Conservation (phyloP, 2,329 filamentous ascomycete genomes). For the Fusarium sororula region DNA sequence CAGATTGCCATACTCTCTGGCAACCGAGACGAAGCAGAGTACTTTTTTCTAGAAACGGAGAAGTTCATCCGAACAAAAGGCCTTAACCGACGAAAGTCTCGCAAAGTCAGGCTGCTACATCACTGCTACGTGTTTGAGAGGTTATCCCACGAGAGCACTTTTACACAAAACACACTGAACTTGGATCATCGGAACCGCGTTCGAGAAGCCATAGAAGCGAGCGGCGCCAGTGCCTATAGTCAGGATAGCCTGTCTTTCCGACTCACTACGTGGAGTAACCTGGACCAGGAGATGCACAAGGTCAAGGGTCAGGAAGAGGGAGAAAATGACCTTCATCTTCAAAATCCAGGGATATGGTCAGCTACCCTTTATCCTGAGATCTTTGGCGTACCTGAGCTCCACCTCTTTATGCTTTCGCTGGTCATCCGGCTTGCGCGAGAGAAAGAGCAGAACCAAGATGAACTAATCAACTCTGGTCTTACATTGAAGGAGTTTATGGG, state of each 20-base stretch:
- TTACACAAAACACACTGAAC: conserved; percentile 2
- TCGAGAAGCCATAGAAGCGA: conserved; percentile 24
- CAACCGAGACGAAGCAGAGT: conserved; percentile 19
- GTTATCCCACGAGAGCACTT: conserved; percentile 14
- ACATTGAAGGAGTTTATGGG: conserved; percentile 15
- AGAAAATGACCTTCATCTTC: conserved; percentile 29
- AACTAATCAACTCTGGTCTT: background rate
- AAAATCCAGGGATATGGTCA: conserved; percentile 26
- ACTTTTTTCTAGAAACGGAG: conserved; percentile 30
- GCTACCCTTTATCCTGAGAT: conserved; percentile 30
- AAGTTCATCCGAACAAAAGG: conserved; percentile 27
- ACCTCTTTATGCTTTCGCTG: conserved; percentile 22
- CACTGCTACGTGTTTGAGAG: conserved; percentile 31
- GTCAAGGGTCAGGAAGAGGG: conserved; percentile 19
- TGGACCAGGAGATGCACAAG: conserved; percentile 25
- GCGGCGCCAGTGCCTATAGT: conserved; percentile 11
- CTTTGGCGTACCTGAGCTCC: conserved; percentile 23
- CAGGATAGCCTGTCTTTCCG: conserved; percentile 18
- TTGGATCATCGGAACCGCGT: conserved; percentile 10
- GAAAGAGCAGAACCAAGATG: background rate
- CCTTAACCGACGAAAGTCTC: conserved; percentile 20
- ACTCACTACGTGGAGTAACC: conserved; percentile 10
- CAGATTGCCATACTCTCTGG: conserved; percentile 20
- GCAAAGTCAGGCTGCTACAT: conserved; percentile 21
- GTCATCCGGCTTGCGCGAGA: conserved; percentile 23